These are phyloP conservation scores for Pittosporum tobira DNA, from an alignment of 129 eudicot species.

Conservation along the genomic window DNA sequence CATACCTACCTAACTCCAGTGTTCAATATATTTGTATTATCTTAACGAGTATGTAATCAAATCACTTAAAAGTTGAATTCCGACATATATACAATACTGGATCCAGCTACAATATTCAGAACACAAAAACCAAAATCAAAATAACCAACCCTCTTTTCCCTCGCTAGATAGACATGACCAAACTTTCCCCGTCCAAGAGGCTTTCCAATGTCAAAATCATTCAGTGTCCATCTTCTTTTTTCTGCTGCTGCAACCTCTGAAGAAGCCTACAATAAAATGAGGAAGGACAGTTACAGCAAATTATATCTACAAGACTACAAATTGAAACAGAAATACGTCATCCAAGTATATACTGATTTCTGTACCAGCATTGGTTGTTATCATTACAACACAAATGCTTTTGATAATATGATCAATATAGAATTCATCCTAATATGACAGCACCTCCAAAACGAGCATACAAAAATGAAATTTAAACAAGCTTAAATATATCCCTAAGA, in stretches of 20 bases:
- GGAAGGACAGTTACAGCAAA: background rate
- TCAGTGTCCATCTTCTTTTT: conserved; percentile 73
- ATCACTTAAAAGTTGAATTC: background rate
- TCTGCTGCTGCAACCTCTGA: conserved; percentile 44
- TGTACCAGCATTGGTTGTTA: too few species aligned
- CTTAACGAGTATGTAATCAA: background rate
- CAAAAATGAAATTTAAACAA: too few species aligned
- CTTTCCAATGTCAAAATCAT: conserved; percentile 85
- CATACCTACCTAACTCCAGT: too few species aligned
- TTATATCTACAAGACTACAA: background rate
- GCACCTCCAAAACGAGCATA: too few species aligned
- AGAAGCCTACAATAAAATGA: conserved; percentile 33
- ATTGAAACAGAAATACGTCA: background rate
- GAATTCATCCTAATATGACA: too few species aligned
- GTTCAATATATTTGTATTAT: background rate
- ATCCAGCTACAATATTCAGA: background rate
- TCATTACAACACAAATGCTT: too few species aligned
- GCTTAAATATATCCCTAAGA: too few species aligned
- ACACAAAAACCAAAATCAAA: background rate
- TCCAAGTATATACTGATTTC: too few species aligned
- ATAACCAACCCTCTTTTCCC: conserved; percentile 71
- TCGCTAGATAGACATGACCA: conserved; percentile 89
- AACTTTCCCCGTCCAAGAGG: conserved; percentile 92
- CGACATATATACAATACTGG: background rate
- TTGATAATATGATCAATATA: too few species aligned